Base-by-base conservation (phyloP, 352 stramenopile species). In the Globisporangium takayamanum region DNA sequence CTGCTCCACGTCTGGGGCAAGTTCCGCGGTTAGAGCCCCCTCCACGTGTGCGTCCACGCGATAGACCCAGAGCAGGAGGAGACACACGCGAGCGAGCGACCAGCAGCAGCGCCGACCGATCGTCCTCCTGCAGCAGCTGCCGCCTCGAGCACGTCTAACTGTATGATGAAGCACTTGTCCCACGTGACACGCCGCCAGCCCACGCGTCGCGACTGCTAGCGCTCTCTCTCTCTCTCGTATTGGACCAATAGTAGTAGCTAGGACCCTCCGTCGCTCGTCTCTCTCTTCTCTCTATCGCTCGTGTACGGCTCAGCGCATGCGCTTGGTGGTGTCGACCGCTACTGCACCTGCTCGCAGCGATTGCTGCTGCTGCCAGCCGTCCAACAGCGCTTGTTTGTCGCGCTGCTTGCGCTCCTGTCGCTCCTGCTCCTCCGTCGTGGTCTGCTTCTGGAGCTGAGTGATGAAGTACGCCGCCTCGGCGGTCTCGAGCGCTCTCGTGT, bases 1-100 rank as follows among this genome's bases (percentile, higher is more conserved):
- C 78, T 98, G 64, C 87, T 98, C 61, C 95, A 98, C 74, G 97
- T 98, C 67, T 97, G 91, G 89, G 95, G 95, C 69, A 98, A 98
- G 77, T 98, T 98, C 80, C 92, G 84, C 68, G 76, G 81, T 63
- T 92, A 89, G 53, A 39, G 33, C 33, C 10, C 33, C 33, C 5
- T 7, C 5, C 33, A 1, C 33, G 7, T 2, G 14, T 39, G 33
- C 33, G 33, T 39, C 33, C 33, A 39, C 33, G 33, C 33, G 33
- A 39, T 39, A 39, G 33, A 39, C 33, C 33, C 6, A 60, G 50
- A 49, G 50, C 45, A 46, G 48, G 16, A 50, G 49, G 41, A 50
- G 37, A 57, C 28, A 57, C 28, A 45, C 16, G 11, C 39, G 16
- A 10, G 39, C 16, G 39, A 22, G 22, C 22, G 22, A 22, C 22